phyloP scores from a whole-genome alignment of 148 eudicot genomes.

The Agrostemma githago region DNA sequence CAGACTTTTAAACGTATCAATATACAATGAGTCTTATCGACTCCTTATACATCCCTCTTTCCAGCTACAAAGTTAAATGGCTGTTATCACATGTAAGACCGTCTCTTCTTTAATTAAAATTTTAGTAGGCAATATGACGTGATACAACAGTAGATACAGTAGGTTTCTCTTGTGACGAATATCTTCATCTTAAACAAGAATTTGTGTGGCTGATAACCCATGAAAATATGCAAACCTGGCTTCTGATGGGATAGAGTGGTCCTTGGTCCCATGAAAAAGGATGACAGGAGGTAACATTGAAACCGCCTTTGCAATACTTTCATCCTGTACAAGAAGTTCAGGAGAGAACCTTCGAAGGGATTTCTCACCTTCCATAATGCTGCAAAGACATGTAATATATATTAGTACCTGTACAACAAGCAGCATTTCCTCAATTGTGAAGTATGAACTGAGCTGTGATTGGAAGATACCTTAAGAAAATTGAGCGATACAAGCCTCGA shows the following conservation, averaged over 20 bases:
- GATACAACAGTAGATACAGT: neutral
- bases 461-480: slow-evolving; percentile 63
- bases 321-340: slow-evolving; percentile 56
- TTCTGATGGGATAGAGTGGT: slow-evolving; percentile 75
- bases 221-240: slow-evolving; percentile 50
- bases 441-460: neutral
- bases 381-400: slow-evolving; percentile 30
- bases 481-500: slow-evolving; percentile 84
- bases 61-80: neutral
- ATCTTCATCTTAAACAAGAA: neutral
- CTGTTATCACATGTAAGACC: neutral
- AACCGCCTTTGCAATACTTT: slow-evolving; percentile 45
- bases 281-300: slow-evolving; percentile 61
- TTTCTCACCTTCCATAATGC: slow-evolving; percentile 95
- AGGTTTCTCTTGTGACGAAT: too few species aligned
- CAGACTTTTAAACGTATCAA: neutral
- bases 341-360: slow-evolving; percentile 68
- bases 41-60: too few species aligned
- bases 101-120: neutral
- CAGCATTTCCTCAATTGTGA: neutral
- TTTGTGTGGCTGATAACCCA: neutral
- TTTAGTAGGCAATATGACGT: slow-evolving; percentile 4
- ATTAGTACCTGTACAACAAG: neutral
- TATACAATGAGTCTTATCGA: neutral
- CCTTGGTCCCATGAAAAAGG: slow-evolving; percentile 82